These are phyloP conservation scores for Phytophthora megakarya DNA, from an alignment of 352 stramenopile species.

Conservation along the genomic window DNA sequence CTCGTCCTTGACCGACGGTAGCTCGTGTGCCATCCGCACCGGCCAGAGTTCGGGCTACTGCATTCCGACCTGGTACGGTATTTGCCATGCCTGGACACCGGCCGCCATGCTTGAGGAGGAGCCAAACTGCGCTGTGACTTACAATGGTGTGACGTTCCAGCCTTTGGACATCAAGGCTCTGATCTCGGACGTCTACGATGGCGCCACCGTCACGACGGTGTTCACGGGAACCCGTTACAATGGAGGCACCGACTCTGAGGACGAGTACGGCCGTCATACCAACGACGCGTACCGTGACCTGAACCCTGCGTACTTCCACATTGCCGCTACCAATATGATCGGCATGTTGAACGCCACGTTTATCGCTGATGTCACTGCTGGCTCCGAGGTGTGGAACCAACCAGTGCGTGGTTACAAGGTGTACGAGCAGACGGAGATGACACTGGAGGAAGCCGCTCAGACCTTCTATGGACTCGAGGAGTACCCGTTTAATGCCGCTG, in stretches of 20 bases:
- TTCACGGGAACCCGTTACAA: slow-evolving; percentile 50
- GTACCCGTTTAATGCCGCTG: slow-evolving; percentile 55
- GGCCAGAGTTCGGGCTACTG: slow-evolving; percentile 44
- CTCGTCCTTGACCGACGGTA: slow-evolving; percentile 35
- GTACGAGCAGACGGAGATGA: slow-evolving; percentile 36
- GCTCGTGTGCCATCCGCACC: slow-evolving; percentile 34
- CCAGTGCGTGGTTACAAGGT: slow-evolving; percentile 53
- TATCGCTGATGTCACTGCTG: slow-evolving; percentile 45
- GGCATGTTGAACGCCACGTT: slow-evolving; percentile 44
- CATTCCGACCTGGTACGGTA: slow-evolving; percentile 45
- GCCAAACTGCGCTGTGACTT: slow-evolving; percentile 35
- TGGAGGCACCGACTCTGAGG: slow-evolving; percentile 27
- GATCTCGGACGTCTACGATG: slow-evolving; percentile 49
- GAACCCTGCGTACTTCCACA: slow-evolving; percentile 52
- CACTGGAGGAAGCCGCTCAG: slow-evolving; percentile 31
- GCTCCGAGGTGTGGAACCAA: slow-evolving; percentile 56
- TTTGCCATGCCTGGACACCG: slow-evolving; percentile 49
- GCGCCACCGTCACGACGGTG: slow-evolving; percentile 29
- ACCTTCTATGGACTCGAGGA: slow-evolving; percentile 42
- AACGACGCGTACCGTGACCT: slow-evolving; percentile 48
- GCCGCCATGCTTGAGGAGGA: slow-evolving; percentile 41
- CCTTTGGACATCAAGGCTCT: slow-evolving; percentile 48
- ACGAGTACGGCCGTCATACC: slow-evolving; percentile 48
- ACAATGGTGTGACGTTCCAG: slow-evolving; percentile 49
- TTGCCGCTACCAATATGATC: slow-evolving; percentile 48